phyloP scores from a whole-genome alignment of 306 rosid genomes.

The Casuarina glauca region DNA sequence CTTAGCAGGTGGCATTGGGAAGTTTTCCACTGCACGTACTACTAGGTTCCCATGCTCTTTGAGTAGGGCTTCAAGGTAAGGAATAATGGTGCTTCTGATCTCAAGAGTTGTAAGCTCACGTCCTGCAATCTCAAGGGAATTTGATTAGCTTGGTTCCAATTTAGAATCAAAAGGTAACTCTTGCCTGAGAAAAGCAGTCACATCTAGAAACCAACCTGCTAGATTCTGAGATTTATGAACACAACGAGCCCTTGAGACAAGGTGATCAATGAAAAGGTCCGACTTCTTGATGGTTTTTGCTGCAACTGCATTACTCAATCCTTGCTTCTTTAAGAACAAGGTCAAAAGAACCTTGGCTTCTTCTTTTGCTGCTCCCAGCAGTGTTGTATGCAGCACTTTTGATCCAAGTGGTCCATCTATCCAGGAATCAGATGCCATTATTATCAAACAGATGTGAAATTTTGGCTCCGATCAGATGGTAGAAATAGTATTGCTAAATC shows the following conservation, averaged over 20 bases:
- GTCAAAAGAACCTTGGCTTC: constrained; percentile 83
- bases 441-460: constrained; percentile 5
- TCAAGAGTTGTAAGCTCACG: constrained; percentile 89
- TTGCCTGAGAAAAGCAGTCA: constrained; percentile 16
- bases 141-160: constrained; percentile 26
- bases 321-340: constrained; percentile 80
- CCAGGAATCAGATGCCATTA: constrained; percentile 42
- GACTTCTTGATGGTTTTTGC: constrained; percentile 73
- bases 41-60: constrained; percentile 60
- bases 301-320: constrained; percentile 68
- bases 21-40: constrained; percentile 64
- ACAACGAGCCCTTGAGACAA: constrained; percentile 71
- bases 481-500: no score
- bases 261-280: constrained; percentile 66
- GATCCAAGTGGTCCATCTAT: constrained; percentile 49
- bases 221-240: constrained; percentile 82
- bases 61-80: constrained; percentile 72
- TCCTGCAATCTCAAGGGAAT: constrained; percentile 48
- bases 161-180: constrained; percentile 12
- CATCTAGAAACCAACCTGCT: constrained; percentile 67
- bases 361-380: constrained; percentile 83
- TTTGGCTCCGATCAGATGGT: not conserved
- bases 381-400: constrained; percentile 49
- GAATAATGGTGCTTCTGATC: constrained; percentile 73
- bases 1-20: constrained; percentile 62